Conservation (phyloP, 441 rosid species). For the Syzygium malaccense region DNA sequence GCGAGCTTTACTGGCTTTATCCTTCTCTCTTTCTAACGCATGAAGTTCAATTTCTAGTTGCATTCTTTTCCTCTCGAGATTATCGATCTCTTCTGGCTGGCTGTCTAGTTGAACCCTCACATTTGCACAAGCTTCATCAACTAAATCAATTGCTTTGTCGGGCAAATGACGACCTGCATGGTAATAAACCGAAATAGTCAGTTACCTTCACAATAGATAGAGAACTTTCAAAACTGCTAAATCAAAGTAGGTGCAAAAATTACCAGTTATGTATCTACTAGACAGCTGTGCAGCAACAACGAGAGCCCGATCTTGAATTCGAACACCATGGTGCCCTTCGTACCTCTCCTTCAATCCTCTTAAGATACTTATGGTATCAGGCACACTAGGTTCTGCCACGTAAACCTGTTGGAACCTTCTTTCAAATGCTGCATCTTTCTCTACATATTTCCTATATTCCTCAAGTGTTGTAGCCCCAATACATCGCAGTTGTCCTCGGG, state of each 20-base stretch:
- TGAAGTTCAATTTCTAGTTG: slow-evolving; percentile 87
- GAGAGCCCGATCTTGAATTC: slow-evolving; percentile 78
- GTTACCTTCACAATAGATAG: neutral
- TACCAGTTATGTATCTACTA: slow-evolving; percentile 83
- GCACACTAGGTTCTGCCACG: slow-evolving; percentile 94
- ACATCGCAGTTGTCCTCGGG: slow-evolving; percentile 93
- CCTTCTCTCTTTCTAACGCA: slow-evolving; percentile 91
- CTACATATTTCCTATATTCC: slow-evolving; percentile 88
- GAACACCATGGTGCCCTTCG: slow-evolving; percentile 94
- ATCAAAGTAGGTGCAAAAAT: neutral
- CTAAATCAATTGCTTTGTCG: slow-evolving; percentile 91
- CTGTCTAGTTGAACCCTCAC: slow-evolving; percentile 95
- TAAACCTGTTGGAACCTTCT: slow-evolving; percentile 93
- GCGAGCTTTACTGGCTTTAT: slow-evolving; percentile 88
- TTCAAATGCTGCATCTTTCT: slow-evolving; percentile 96
- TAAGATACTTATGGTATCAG: slow-evolving; percentile 75
- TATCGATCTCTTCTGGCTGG: slow-evolving; percentile 93
- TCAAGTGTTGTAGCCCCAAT: slow-evolving; percentile 93
- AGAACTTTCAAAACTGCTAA: neutral
- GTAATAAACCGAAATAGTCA: neutral
- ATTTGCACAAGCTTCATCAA: slow-evolving; percentile 95
- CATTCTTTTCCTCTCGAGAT: slow-evolving; percentile 79
- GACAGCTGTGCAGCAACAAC: slow-evolving; percentile 82
- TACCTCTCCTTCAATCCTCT: slow-evolving; percentile 90
- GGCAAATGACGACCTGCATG: slow-evolving; percentile 80